Percentiles rank a stretch among this genome's conserved stretches.
These are phyloP conservation scores for Boletellus emodensis DNA, from an alignment of 768 basidiomycete species.

Conservation along the genomic window DNA sequence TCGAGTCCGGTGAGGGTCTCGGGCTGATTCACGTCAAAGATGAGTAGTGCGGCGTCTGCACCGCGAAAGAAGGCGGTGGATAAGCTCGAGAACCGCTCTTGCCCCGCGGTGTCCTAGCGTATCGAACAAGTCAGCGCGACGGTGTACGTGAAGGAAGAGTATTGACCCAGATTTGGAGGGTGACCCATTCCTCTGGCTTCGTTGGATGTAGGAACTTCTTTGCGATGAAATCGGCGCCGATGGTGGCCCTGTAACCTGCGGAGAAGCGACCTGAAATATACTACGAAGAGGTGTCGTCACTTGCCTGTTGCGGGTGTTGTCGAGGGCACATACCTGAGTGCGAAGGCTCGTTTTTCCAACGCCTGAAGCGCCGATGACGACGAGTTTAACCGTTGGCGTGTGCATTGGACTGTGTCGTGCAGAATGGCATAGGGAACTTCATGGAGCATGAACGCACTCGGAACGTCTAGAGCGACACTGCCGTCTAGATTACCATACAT, in stretches of 20 bases:
- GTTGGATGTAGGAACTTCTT: conserved; percentile 65
- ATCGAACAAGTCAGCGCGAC: conserved; percentile 5
- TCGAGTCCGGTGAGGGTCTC: conserved; percentile 54
- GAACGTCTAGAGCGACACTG: not conserved
- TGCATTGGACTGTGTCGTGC: conserved; percentile 5
- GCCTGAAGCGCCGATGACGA: conserved; percentile 76
- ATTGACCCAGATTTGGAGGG: conserved; percentile 66
- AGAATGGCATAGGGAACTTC: conserved; percentile 17
- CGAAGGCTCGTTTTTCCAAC: conserved; percentile 84
- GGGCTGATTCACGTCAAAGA: conserved; percentile 74
- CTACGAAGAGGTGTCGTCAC: conserved; percentile 31
- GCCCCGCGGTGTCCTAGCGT: conserved; percentile 78
- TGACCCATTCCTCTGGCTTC: conserved; percentile 51
- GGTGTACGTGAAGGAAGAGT: not conserved
- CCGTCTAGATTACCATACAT: conserved; percentile 7
- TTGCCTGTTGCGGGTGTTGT: not conserved
- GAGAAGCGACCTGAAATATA: conserved; percentile 77
- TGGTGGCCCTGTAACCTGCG: conserved; percentile 76
- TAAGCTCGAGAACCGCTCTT: conserved; percentile 82
- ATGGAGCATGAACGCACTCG: conserved; percentile 6
- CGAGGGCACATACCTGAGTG: conserved; percentile 50
- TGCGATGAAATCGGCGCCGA: conserved; percentile 85
- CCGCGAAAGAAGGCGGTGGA: conserved; percentile 83
- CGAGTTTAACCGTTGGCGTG: conserved; percentile 77
- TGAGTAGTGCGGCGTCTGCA: conserved; percentile 75